A percentile compares a stretch with the other conserved stretches of the same genome.
Conservation (phyloP, 257 asterid species). For the Fraxinus quadrangulata region DNA sequence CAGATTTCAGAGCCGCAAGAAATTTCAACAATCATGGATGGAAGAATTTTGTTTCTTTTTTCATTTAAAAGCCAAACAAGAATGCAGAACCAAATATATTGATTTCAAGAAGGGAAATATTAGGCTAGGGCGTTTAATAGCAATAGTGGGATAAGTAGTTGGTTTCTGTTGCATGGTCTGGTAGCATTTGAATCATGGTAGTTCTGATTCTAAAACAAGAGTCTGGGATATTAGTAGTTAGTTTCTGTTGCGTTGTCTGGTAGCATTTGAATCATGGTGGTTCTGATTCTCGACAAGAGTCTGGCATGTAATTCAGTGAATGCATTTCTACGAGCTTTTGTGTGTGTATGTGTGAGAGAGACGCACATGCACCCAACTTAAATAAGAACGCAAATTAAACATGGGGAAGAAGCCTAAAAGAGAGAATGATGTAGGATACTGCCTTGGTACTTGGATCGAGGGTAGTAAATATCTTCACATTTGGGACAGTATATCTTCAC, state of each 20-base stretch:
- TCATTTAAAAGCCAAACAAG: conserved; percentile 5
- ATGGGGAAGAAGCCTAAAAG: conserved; percentile 21
- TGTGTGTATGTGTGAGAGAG: background rate
- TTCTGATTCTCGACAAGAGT: background rate
- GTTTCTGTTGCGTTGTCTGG: background rate
- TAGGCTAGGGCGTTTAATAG: background rate
- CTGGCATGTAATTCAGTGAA: background rate
- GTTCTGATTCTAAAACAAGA: too few species aligned
- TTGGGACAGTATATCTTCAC: conserved; percentile 94
- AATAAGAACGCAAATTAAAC: conserved; percentile 17
- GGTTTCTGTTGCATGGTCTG: too few species aligned
- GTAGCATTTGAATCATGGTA: too few species aligned
- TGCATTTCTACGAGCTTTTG: background rate
- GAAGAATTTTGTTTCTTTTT: background rate
- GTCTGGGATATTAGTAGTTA: too few species aligned
- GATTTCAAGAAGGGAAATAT: background rate
- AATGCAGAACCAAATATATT: background rate
- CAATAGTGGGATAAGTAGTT: background rate
- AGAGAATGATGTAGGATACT: conserved; percentile 64
- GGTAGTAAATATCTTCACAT: conserved; percentile 93
- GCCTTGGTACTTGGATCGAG: conserved; percentile 98
- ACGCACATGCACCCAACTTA: conserved; percentile 14
- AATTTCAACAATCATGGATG: background rate
- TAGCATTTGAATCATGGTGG: background rate
- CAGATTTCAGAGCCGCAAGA: background rate